These are phyloP conservation scores for Curvularia lunata DNA, from an alignment of 2,329 filamentous ascomycete species.

Conservation along the genomic window DNA sequence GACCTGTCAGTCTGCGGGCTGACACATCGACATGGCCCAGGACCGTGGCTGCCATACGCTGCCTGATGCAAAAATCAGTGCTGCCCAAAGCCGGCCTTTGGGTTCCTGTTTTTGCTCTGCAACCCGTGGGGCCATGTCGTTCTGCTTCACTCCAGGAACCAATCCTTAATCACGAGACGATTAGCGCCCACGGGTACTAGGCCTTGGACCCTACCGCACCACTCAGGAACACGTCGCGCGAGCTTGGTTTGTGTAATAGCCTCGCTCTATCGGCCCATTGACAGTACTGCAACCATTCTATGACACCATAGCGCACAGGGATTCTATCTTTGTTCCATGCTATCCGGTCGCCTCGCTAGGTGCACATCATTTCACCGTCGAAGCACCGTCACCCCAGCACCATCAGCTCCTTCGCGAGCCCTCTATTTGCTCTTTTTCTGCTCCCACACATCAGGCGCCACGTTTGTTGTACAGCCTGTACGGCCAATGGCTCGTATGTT, in stretches of 20 bases:
- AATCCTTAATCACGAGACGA: not conserved
- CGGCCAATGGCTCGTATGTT: conserved; percentile 3
- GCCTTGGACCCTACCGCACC: not conserved
- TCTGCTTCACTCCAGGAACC: not conserved
- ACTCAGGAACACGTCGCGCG: not conserved
- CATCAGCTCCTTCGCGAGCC: not conserved
- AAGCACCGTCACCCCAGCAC: not conserved
- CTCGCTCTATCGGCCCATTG: not conserved
- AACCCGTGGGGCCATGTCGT: not conserved
- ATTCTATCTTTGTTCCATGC: not conserved
- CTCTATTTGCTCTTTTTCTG: not conserved
- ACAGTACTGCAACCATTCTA: not conserved
- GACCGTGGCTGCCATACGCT: not conserved
- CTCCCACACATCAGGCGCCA: too few relatives aligned
- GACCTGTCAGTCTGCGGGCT: conserved; percentile 18
- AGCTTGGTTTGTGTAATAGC: too few relatives aligned
- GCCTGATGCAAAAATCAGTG: conserved; percentile 16
- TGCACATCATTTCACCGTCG: not conserved
- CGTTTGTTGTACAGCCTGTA: not conserved
- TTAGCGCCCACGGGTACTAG: not conserved
- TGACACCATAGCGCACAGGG: not conserved
- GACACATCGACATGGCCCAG: conserved; percentile 14
- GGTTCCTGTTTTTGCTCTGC: conserved; percentile 4
- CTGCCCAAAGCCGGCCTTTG: conserved; percentile 21
- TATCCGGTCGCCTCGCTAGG: conserved; percentile 2